Evolutionary conservation across 352 stramenopile genomes (phyloP), one percentile per base, ranked within the genome.

Genomic region (Globisporangium viniferum): DNA sequence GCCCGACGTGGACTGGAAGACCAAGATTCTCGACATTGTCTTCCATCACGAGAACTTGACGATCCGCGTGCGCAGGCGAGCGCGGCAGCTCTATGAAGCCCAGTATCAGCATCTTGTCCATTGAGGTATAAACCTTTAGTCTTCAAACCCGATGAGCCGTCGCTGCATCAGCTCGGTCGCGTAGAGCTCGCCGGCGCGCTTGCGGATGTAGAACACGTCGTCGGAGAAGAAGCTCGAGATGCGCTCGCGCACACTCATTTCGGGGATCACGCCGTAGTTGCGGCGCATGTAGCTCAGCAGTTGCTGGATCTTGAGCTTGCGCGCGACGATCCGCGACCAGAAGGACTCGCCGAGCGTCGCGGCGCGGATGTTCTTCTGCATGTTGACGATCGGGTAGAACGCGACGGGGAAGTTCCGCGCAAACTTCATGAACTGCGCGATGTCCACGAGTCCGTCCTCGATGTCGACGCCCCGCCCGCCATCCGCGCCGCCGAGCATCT

Each of bases 241-340:
- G 29, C 69, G 64, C 65, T 87, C 78, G 2, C 69, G 49, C 18
- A 79, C 57, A 3, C 80, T 78, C 24, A 90, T 51, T 15, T 78
- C 55, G 2, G 84, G 84, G 15, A 88, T 68, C 14, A 68, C 71
- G 0, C 81, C 84, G 12, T 79, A 66, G 20, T 89, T 79, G 35
- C 73, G 78, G 39, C 81, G 78, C 80, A 92, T 92, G 59, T 88
- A 77, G 36, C 72, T 84, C 56, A 90, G 66, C 0, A 90, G 54
- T 3, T 82, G 72, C 35, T 87, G 75, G 5, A 87, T 74, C 60
- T 82, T 83, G 27, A 89, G 65, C 41, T 88, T 88, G 7, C 81
- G 71, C 0, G 71, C 77, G 10, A 81, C 84, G 36, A 81, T 63
- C 5, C 63, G 73, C 18, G 77, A 76, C 79, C 79, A 86, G 31